Base-by-base conservation (phyloP, 495 filamentous ascomycete species). In the Hapsidospora chrysogenum region DNA sequence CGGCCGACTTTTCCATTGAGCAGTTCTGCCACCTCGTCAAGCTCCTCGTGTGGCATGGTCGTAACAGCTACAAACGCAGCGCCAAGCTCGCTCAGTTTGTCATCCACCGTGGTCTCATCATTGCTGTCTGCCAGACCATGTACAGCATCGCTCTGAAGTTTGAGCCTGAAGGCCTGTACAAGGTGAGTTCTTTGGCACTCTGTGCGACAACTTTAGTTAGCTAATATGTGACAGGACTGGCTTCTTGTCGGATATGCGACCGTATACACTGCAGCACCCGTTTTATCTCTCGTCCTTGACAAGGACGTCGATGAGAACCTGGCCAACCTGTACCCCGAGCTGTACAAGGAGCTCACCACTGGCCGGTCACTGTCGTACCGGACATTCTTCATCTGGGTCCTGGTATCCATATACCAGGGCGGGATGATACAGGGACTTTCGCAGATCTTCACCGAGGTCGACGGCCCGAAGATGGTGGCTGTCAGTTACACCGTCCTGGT, bases 21-120 rank as follows among this genome's bases (percentile, higher is more conserved):
- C 84, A 92, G 47, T 99, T 99, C 60, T 79, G 76, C 47, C 83
- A 96, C 48, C 64, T 99, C n/a, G 92, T 85, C 18, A 96, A 96
- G 50, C 68, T 99, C 1, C 67, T 99, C 3, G 85, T 99, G 2
- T 99, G 92, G 92, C 92, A 99, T 47, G 92, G 92, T 1, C 72
- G 92, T 10, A 96, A 96, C 45, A 85, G 77, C 40, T 99, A 99
- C 61, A 96, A 95, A 55, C 76, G 92, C 17, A 81, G 74, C 29
- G 87, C 89, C 11, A 99, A 99, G 54, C 68, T 99, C 6, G 85
- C 84, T 8, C 92, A 95, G 51, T 99, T 99, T 46, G 87, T 99
- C 44, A 99, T 99, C 49, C 92, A 99, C 49, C 78, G 92, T 41
- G 92, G 92, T 29, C 60, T 99, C 26, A 87, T 96, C 46, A 93